Conservation (phyloP, 164 flowering plant genomes). For the Vitis rotundifolia region DNA sequence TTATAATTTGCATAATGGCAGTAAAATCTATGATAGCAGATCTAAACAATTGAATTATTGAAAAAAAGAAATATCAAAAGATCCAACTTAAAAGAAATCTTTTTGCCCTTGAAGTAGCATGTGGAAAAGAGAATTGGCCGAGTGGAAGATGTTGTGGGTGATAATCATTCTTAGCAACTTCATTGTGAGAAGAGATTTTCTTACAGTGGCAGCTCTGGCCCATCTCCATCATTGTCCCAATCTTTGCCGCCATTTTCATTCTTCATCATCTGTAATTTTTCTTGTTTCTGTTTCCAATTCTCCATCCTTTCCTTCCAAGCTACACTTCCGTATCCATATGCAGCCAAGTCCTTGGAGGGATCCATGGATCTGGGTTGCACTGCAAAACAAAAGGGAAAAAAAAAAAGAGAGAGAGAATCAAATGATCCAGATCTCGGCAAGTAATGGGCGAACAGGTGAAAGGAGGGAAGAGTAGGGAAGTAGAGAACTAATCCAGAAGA, state of each 20-base stretch:
- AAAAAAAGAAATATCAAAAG: not conserved
- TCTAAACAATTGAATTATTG: not conserved
- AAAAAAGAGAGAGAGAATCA: not conserved
- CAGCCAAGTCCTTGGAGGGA: conserved; percentile 73
- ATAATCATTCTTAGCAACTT: not conserved
- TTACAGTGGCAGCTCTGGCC: conserved; percentile 64
- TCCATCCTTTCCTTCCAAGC: conserved; percentile 79
- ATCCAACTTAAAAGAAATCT: no score
- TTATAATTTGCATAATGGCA: not conserved
- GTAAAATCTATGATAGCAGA: not conserved
- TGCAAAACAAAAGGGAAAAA: conserved; percentile 13
- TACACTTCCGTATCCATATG: conserved; percentile 73
- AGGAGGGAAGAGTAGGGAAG: not conserved
- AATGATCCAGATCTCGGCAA: not conserved
- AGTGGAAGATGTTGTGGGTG: not conserved
- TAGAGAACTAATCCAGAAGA: not conserved
- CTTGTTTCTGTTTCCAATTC: conserved; percentile 61
- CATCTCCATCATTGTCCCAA: conserved; percentile 50
- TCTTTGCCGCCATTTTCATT: conserved; percentile 49
- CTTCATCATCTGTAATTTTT: conserved; percentile 47
- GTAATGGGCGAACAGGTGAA: not conserved
- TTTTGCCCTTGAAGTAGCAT: not conserved
- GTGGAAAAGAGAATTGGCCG: not conserved
- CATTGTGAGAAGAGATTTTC: conserved; percentile 2
- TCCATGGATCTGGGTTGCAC: conserved; percentile 73